Evolutionary conservation across 2,329 filamentous ascomycete genomes (phyloP).

Genomic region (Ophiostoma sp.): DNA sequence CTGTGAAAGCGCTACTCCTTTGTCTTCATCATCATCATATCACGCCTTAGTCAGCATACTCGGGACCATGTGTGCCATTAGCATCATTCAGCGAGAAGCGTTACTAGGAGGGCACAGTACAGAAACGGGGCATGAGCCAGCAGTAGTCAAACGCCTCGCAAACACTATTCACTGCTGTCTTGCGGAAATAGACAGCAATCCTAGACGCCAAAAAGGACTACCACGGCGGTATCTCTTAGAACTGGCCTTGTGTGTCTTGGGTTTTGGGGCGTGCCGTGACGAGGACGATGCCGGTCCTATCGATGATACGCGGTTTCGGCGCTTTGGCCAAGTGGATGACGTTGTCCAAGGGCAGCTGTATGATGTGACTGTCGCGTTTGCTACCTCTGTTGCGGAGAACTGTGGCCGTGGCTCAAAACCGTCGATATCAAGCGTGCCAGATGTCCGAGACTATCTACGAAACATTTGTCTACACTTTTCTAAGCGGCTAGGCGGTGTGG

Average conservation of each 20-base stretch:
- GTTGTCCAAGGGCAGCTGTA: conserved; percentile 29
- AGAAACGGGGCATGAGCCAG: background rate
- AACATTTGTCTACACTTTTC: conserved; percentile 40
- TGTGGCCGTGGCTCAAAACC: conserved; percentile 39
- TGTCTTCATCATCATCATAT: conserved; percentile 26
- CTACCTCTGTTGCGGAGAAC: conserved; percentile 44
- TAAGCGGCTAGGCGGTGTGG: conserved; percentile 10
- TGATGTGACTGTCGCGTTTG: conserved; percentile 36
- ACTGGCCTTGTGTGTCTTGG: background rate
- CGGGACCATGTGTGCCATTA: conserved; percentile 38
- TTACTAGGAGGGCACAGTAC: background rate
- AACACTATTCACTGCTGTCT: background rate
- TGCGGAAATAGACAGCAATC: background rate
- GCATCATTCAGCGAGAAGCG: conserved; percentile 30
- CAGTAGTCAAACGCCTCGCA: background rate
- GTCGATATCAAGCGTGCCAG: conserved; percentile 26
- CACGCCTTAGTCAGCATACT: conserved; percentile 41
- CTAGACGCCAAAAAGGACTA: background rate
- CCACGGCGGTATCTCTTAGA: conserved; percentile 11
- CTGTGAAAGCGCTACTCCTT: background rate
- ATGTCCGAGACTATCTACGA: conserved; percentile 36
- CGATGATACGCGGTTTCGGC: background rate
- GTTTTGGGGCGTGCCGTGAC: background rate
- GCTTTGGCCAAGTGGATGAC: background rate
- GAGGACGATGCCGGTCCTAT: background rate